Evolutionary conservation across 331 rosid species (phyloP), one percentile per base, ranked within the genome.

Genomic region (Cydonia oblonga): DNA sequence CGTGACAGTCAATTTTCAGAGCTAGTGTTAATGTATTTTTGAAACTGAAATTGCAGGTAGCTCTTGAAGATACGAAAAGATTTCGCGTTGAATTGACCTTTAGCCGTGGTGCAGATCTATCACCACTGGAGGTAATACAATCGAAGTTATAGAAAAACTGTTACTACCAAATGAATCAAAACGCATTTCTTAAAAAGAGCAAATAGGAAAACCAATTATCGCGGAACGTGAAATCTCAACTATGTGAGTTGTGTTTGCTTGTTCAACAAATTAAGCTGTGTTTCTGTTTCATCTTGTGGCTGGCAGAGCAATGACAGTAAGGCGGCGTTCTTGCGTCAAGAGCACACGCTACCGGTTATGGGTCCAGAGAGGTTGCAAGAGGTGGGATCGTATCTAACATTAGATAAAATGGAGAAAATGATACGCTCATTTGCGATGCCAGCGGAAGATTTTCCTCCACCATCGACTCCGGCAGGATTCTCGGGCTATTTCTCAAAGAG

Each of bases 331-430:
- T 80, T 95, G 87, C 97, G 80, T 65, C 97, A 95, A 75, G 98
- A 95, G 88, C 98, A 95, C 80, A 91, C 96, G 13, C 76, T 95
- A 23, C 96, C 97, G 5, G 88, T 95, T 33, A 89, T 81, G 96
- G 96, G 98, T 81, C 96, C 98, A 23, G 98, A 95, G 82, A 88
- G 97, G 90, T 85, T 95, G 73, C 98, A 95, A 81, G 96, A 87
- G 76, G 70, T 82, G 53, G 96, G 89, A 51, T 95, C 93, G 2
- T 95, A 81, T 86, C 90, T 89, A 42, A 89, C 97, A 29, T 79
- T 95, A 33, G 98, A 91, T 67, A 89, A 86, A 69, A 86, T 91
- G 96, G 98, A 95, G 80, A 84, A 51, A 74, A 89, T 95, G 98
- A 62, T 91, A 78, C 98, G 84, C 25, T 90, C 97, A 15, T 95